Conservation (phyloP, 306 rosid species). For the Begonia peltatifolia region DNA sequence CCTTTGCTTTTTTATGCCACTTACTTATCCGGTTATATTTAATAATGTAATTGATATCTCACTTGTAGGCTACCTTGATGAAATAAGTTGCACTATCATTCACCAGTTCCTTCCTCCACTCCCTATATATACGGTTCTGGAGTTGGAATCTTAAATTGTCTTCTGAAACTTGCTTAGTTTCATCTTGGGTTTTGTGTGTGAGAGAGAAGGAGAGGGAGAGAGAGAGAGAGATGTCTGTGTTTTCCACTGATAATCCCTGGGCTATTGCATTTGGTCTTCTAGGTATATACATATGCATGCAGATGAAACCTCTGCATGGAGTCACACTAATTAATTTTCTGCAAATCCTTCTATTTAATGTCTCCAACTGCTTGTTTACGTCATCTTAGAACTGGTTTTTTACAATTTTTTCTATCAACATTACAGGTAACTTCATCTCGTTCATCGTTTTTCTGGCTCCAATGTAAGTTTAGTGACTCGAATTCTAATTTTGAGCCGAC, state of each 20-base stretch:
- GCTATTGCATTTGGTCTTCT: conserved; percentile 10
- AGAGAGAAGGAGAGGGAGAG: neutral
- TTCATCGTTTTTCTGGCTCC: conserved; percentile 83
- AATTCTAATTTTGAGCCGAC: neutral
- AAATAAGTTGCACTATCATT: no score
- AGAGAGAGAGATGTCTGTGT: conserved; percentile 5
- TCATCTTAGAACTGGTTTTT: neutral
- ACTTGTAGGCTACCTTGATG: no score
- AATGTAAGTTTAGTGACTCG: conserved; percentile 32
- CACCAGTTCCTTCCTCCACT: no score
- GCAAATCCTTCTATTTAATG: neutral
- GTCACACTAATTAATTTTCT: neutral
- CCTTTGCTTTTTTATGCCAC: no score
- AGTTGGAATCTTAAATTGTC: no score
- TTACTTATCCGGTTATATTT: no score
- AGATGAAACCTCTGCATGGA: neutral
- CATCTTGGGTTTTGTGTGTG: no score
- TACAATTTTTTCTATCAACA: neutral
- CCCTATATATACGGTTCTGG: no score
- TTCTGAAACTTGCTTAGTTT: no score
- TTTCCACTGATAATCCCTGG: conserved; percentile 4
- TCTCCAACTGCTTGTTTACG: neutral
- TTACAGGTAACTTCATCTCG: conserved; percentile 61
- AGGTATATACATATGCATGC: conserved; percentile 1
- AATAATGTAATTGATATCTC: no score